These are phyloP conservation scores for Phoenix dactylifera DNA, from an alignment of 176 grass and related monocot genomes.

Conservation along the genomic window DNA sequence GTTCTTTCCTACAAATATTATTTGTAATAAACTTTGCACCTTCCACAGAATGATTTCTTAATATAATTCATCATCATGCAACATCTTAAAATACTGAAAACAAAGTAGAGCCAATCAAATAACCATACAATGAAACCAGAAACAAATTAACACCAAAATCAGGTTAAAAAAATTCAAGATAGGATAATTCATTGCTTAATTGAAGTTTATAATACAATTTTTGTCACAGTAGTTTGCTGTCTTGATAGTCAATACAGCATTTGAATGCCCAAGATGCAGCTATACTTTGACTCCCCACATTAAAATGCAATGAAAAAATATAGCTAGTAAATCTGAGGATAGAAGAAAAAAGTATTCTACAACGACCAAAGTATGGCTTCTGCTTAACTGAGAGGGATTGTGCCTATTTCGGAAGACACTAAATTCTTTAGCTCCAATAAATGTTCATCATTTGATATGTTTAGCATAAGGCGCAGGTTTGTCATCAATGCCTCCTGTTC, in stretches of 20 bases:
- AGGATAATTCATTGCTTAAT: too few species aligned
- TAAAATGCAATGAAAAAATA: neutral
- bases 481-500: slow-evolving; percentile 86
- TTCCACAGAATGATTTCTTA: too few species aligned
- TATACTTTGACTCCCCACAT: neutral
- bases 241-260: neutral
- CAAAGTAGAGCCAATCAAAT: too few species aligned
- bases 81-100: too few species aligned
- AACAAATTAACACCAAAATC: too few species aligned
- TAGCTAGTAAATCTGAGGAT: neutral
- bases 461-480: slow-evolving; percentile 80
- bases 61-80: too few species aligned
- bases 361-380: neutral
- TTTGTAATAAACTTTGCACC: too few species aligned
- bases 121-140: too few species aligned
- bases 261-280: neutral
- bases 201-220: too few species aligned
- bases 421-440: slow-evolving; percentile 69
- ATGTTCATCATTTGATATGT: slow-evolving; percentile 85
- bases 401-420: slow-evolving; percentile 21
- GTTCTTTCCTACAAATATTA: too few species aligned
- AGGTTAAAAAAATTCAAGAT: too few species aligned
- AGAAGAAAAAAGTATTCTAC: neutral
- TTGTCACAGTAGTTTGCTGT: too few species aligned
- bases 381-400: neutral